These are phyloP conservation scores for Jacaranda mimosifolia DNA, from an alignment of 257 asterid species.

Conservation along the genomic window DNA sequence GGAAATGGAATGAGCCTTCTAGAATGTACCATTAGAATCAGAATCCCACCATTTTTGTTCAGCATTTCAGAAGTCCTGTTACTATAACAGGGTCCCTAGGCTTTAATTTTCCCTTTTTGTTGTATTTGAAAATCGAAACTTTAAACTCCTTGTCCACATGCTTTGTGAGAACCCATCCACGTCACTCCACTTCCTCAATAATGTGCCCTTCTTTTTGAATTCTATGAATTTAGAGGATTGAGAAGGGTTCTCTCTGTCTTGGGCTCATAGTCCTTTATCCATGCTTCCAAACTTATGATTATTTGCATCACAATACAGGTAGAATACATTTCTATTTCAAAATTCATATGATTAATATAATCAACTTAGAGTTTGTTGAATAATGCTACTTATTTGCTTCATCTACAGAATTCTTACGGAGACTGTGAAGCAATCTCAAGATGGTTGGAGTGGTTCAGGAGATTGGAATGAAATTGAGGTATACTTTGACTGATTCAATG, in stretches of 20 bases:
- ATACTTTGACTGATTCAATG: conserved; percentile 8
- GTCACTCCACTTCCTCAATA: conserved; percentile 13
- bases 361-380: not conserved
- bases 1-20: not conserved
- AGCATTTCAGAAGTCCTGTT: too few species aligned
- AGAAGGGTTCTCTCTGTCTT: not conserved
- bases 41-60: not conserved
- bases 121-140: conserved; percentile 1
- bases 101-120: not conserved
- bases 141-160: not conserved
- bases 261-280: not conserved
- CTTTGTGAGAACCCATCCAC: not conserved
- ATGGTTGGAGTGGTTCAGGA: conserved; percentile 62
- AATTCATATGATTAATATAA: conserved; percentile 9
- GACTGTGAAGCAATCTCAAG: conserved; percentile 77
- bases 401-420: conserved; percentile 76
- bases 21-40: not conserved
- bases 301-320: conserved; percentile 1
- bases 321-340: not conserved
- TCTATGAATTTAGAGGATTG: conserved; percentile 7
- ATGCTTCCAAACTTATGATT: not conserved
- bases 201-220: not conserved
- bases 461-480: conserved; percentile 94
- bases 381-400: conserved; percentile 33
- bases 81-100: not conserved